Evolutionary conservation across 192 early-diverging fungal genomes (phyloP).

Genomic region (Backusella liffmaniae): DNA sequence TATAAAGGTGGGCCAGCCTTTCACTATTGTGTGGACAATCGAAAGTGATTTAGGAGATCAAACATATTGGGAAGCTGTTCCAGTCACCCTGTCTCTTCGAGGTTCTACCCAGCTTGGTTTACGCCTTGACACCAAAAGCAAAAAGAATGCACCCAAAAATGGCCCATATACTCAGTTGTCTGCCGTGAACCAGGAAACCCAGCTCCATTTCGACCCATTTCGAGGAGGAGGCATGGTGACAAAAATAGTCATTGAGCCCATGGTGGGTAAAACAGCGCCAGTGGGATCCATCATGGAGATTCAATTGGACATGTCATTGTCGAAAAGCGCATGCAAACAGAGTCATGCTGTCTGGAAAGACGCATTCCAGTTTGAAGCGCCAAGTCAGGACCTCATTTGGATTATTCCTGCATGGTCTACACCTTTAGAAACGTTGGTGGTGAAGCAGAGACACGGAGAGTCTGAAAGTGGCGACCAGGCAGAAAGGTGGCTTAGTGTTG

Average conservation of each 20-base stretch:
- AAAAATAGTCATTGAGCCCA: neutral
- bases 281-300: neutral
- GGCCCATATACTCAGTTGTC: neutral
- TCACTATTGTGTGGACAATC: constrained; percentile 29
- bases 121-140: neutral
- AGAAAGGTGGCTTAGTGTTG: constrained; percentile 8
- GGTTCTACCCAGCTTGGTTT: neutral
- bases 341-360: neutral
- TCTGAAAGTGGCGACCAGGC: constrained; percentile 20
- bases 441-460: neutral
- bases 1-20: constrained; percentile 9
- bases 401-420: constrained; percentile 21
- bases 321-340: neutral
- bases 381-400: constrained; percentile 2
- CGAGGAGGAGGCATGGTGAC: constrained; percentile 25
- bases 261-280: neutral
- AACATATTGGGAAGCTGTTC: constrained; percentile 17
- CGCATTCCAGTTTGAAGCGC: neutral
- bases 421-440: neutral
- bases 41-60: constrained; percentile 35
- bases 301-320: neutral
- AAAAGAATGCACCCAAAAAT: neutral
- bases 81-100: constrained; percentile 7
- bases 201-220: constrained; percentile 12
- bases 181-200: neutral